Evolutionary conservation across 148 eudicot genomes (phyloP).

Genomic region (Fagopyrum tataricum): DNA sequence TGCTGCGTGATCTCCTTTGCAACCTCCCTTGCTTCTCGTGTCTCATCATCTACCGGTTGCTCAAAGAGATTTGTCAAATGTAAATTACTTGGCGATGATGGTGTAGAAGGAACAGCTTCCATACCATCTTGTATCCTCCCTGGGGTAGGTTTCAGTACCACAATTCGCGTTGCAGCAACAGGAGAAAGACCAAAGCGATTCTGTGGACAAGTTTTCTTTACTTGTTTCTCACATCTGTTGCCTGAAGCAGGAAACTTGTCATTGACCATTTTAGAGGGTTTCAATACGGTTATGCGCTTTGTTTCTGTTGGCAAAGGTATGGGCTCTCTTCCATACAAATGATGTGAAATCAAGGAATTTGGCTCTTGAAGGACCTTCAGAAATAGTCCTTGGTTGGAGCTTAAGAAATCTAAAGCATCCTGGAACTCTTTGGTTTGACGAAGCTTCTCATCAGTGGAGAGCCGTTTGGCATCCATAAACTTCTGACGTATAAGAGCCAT

Average conservation of each 20-base stretch:
- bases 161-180: slow-evolving; percentile 47
- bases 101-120: slow-evolving; percentile 41
- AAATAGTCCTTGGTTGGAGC: slow-evolving; percentile 66
- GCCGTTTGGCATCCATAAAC: slow-evolving; percentile 73
- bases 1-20: slow-evolving; percentile 66
- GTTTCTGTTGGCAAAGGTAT: slow-evolving; percentile 56
- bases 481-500: slow-evolving; percentile 80
- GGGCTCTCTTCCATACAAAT: slow-evolving; percentile 31
- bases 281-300: slow-evolving; percentile 82
- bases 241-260: slow-evolving; percentile 32
- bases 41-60: slow-evolving; percentile 45
- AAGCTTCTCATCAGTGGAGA: slow-evolving; percentile 72
- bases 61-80: slow-evolving; percentile 23
- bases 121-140: slow-evolving; percentile 41
- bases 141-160: slow-evolving; percentile 77
- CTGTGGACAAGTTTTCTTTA: slow-evolving; percentile 25
- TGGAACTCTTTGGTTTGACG: slow-evolving; percentile 73
- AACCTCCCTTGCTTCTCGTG: slow-evolving; percentile 57
- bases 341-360: slow-evolving; percentile 56
- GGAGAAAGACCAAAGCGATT: slow-evolving; percentile 43
- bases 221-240: slow-evolving; percentile 40
- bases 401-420: slow-evolving; percentile 75
- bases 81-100: slow-evolving; percentile 42
- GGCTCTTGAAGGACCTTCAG: slow-evolving; percentile 84
- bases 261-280: slow-evolving; percentile 65